Evolutionary conservation across 225 moss, liverwort and hornwort species (phyloP), one percentile per base, ranked within the genome.

Genomic region (Ulota crispa): DNA sequence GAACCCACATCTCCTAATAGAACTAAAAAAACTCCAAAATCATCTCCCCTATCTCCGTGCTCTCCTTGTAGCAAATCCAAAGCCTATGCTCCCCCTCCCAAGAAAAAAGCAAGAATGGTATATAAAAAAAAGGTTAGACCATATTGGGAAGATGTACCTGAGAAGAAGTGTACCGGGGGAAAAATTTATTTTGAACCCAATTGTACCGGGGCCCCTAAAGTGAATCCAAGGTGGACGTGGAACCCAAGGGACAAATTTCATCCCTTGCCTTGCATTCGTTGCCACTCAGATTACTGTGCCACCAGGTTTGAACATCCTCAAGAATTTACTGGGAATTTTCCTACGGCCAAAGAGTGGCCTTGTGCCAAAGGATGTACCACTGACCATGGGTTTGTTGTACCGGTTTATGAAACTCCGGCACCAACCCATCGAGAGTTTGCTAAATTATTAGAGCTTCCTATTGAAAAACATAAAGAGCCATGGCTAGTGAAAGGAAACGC

Each of bases 241-340:
- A 83, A 78, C 55, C 83, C 66, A 1, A 78, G 72, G 36, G 36
- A 83, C 3, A 47, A 1, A 65, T 59, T 57, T 28, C 78, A 78
- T 27, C 57, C 67, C 15, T 20, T 73, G 47, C 78, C 78, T 24
- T 73, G 78, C 10, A 15, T 59, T 47, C 45, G 67, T 23, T 83
- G 78, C 3, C 83, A 83, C 32, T 56, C 45, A 1, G 3, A 72
- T 24, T 72, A 26, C 9, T 83, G 78, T 55, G 56, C 65, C n/a
- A 78, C 72, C 16, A 72, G 66, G 56, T 83, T 83, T 57, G 19
- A 72, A 4, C 72, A 83, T 27, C 78, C 78, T 31, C 72, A 72
- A n/a, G 78, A 78, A 66, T 73, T 72, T 30, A 56, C 14, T 0
- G 8, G 65, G 5, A 65, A 0, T 6, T 83, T 78, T 5, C 32